phyloP scores from a whole-genome alignment of 441 rosid species.

The Metrosideros polymorpha region DNA sequence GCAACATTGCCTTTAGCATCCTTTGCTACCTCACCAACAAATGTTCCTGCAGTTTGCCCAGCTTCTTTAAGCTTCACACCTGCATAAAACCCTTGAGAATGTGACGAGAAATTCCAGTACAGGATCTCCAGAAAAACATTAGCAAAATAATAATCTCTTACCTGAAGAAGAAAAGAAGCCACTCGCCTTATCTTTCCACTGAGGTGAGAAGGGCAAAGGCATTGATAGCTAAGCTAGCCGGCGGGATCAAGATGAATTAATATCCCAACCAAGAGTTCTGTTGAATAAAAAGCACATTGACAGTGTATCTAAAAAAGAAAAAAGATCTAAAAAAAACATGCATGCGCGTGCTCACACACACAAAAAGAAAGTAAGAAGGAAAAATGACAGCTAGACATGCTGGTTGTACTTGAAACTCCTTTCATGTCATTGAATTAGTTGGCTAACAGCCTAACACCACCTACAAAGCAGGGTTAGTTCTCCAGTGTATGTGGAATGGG shows the following conservation, averaged over 20 bases:
- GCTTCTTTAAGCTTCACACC: slow-evolving; percentile 87
- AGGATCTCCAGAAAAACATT: neutral
- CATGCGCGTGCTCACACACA: neutral
- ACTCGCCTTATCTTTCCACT: slow-evolving; percentile 82
- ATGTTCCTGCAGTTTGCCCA: slow-evolving; percentile 69
- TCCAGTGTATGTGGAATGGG: neutral
- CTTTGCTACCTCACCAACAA: slow-evolving; percentile 78
- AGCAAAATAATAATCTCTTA: slow-evolving; percentile 2
- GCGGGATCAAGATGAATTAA: neutral
- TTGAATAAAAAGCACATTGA: neutral
- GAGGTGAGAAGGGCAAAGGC: slow-evolving; percentile 69
- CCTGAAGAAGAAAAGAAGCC: slow-evolving; percentile 89
- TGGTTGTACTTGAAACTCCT: neutral
- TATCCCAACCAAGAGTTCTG: slow-evolving; percentile 4
- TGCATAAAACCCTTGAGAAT: slow-evolving; percentile 13
- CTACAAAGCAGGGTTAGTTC: neutral
- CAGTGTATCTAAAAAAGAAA: neutral
- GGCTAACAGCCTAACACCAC: neutral
- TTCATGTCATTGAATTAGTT: neutral
- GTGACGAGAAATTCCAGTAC: neutral
- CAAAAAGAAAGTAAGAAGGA: neutral
- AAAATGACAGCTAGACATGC: neutral
- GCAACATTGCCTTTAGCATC: slow-evolving; percentile 86
- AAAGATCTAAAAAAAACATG: neutral
- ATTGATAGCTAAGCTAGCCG: slow-evolving; percentile 14